phyloP scores from a whole-genome alignment of 2,329 filamentous ascomycete genomes.

The Cladosporium phlei region DNA sequence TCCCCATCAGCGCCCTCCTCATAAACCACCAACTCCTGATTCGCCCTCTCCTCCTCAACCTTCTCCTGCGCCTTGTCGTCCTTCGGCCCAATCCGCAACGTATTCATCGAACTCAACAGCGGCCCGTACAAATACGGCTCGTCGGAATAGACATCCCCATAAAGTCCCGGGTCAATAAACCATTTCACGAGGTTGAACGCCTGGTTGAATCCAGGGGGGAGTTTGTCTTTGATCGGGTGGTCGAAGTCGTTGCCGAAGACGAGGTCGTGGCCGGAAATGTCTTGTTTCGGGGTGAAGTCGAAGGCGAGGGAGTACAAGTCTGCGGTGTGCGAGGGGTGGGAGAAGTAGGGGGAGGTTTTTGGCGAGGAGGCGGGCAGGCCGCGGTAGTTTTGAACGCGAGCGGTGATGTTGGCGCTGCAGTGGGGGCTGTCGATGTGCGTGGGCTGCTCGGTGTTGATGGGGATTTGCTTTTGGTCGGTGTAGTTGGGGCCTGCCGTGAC shows the following conservation, averaged over 20 bases:
- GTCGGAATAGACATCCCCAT: constrained; percentile 86
- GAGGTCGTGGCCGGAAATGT: constrained; percentile 65
- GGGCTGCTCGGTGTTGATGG: constrained; percentile 66
- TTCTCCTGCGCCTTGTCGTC: constrained; percentile 31
- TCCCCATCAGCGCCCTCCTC: constrained; percentile 46
- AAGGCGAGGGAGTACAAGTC: constrained; percentile 86
- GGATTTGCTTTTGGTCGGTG: constrained; percentile 66
- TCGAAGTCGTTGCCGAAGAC: constrained; percentile 97
- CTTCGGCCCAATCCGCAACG: constrained; percentile 60
- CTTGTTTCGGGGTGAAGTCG: constrained; percentile 66
- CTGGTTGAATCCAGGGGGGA: constrained; percentile 81
- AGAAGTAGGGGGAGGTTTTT: constrained; percentile 70
- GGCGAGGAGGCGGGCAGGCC: constrained; percentile 70
- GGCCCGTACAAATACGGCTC: constrained; percentile 81
- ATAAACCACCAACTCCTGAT: constrained; percentile 61
- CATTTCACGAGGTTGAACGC: constrained; percentile 82
- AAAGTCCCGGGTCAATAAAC: constrained; percentile 85
- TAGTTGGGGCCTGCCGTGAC: constrained; percentile 79
- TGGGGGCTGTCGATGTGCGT: constrained; percentile 59
- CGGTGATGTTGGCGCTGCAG: constrained; percentile 63
- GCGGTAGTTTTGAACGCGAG: constrained; percentile 65
- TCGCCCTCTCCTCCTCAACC: constrained; percentile 35
- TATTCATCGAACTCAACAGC: constrained; percentile 74
- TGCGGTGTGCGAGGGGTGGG: constrained; percentile 59
- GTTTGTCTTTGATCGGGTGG: constrained; percentile 74